phyloP scores from a whole-genome alignment of 176 grass and related monocot genomes.

The Musa schizocarpa region DNA sequence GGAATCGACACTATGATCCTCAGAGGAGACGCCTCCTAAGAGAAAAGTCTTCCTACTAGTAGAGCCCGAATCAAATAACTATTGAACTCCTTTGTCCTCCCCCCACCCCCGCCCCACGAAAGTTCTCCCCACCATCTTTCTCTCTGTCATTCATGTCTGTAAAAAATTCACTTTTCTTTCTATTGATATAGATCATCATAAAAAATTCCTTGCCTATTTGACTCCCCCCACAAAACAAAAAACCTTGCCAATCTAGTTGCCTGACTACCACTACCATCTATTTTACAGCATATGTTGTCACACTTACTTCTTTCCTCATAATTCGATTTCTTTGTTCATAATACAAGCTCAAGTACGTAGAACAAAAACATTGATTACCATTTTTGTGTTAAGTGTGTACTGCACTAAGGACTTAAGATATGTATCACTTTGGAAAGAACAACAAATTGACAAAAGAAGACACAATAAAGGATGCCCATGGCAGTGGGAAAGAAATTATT shows the following conservation, averaged over 20 bases:
- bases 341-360: background rate
- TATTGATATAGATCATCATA: no score
- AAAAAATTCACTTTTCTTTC: no score
- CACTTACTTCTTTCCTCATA: background rate
- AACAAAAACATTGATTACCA: background rate
- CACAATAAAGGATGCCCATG: background rate
- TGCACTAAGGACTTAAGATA: background rate
- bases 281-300: background rate
- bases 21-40: no score
- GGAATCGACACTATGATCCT: no score
- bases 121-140: no score
- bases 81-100: no score
- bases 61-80: no score
- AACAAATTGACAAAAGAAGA: slow-evolving; percentile 8
- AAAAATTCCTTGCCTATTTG: background rate
- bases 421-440: background rate
- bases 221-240: no score
- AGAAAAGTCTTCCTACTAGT: no score
- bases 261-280: background rate
- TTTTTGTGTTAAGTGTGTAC: background rate
- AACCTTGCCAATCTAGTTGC: no score
- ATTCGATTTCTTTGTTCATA: background rate
- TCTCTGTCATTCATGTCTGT: no score
- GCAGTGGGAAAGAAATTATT: slow-evolving; percentile 8
- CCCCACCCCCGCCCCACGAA: no score